These are phyloP conservation scores for Cutaneotrichosporon mucoides DNA, from an alignment of 1,284 basidiomycete genomes.

Conservation along the genomic window DNA sequence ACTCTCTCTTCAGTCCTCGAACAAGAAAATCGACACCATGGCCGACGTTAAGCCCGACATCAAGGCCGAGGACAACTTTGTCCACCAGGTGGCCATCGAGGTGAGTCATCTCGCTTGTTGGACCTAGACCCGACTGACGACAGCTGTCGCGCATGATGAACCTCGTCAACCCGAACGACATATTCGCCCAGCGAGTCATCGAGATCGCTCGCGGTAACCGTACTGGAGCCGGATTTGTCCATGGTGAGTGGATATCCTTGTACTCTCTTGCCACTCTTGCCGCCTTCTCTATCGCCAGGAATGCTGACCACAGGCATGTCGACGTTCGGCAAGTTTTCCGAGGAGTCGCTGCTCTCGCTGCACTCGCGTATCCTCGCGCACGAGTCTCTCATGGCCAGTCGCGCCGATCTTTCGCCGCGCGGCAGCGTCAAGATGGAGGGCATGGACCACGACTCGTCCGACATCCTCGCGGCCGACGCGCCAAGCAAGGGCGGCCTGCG, in stretches of 20 bases:
- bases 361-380: conserved; percentile 61
- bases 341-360: conserved; percentile 58
- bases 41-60: not conserved
- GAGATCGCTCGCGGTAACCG: conserved; percentile 71
- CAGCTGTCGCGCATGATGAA: conserved; percentile 75
- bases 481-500: conserved; percentile 70
- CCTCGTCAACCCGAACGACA: conserved; percentile 72
- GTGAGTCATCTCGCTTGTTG: conserved; percentile 21
- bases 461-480: conserved; percentile 74
- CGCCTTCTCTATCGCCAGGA: no score
- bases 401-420: not conserved
- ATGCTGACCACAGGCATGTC: conserved; percentile 58
- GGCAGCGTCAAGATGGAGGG: conserved; percentile 51
- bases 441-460: conserved; percentile 72
- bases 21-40: not conserved
- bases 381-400: conserved; percentile 46
- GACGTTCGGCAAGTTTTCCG: conserved; percentile 80
- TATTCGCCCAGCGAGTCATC: conserved; percentile 70
- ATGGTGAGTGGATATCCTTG: conserved; percentile 48
- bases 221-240: conserved; percentile 59
- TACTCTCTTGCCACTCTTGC: not conserved
- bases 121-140: not conserved
- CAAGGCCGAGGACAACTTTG: conserved; percentile 55
- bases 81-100: conserved; percentile 68
- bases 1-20: not conserved